Conservation (phyloP, 1,284 basidiomycete species). For the Moesziomyces sp. region DNA sequence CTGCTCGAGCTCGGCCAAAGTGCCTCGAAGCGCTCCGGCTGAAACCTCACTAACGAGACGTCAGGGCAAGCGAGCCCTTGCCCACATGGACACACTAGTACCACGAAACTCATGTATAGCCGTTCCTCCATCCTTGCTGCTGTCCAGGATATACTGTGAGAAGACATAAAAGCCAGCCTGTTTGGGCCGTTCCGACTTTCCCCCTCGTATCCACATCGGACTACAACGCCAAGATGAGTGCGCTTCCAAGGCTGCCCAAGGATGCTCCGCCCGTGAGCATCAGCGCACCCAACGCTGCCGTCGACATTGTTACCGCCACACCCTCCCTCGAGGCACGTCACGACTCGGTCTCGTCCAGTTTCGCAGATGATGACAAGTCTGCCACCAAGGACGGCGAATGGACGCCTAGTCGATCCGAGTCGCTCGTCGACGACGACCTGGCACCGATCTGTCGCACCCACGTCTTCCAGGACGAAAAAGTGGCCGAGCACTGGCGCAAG, state of each 20-base stretch:
- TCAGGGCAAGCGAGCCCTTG: background rate
- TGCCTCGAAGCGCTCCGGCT: background rate
- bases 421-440: conserved; percentile 9
- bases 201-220: too few species aligned
- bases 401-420: conserved; percentile 18
- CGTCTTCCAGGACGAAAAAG: conserved; percentile 37
- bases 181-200: background rate
- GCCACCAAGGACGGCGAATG: conserved; percentile 1
- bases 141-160: too few species aligned
- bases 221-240: conserved; percentile 12
- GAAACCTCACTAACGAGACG: background rate
- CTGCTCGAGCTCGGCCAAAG: background rate
- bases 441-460: conserved; percentile 30
- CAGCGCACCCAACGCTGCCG: conserved; percentile 13
- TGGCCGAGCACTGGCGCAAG: conserved; percentile 37
- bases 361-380: conserved; percentile 22
- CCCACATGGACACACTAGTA: conserved; percentile 9
- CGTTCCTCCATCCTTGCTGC: conserved; percentile 2
- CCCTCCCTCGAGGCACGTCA: conserved; percentile 8
- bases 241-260: conserved; percentile 20
- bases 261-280: conserved; percentile 22
- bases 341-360: conserved; percentile 13
- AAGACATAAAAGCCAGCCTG: background rate
- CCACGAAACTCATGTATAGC: conserved; percentile 2
- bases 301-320: conserved; percentile 8